Percentiles rank a stretch among this genome's conserved stretches.
Evolutionary conservation across 2,329 filamentous ascomycete genomes (phyloP).

Genomic region (Teratosphaeria viscida): DNA sequence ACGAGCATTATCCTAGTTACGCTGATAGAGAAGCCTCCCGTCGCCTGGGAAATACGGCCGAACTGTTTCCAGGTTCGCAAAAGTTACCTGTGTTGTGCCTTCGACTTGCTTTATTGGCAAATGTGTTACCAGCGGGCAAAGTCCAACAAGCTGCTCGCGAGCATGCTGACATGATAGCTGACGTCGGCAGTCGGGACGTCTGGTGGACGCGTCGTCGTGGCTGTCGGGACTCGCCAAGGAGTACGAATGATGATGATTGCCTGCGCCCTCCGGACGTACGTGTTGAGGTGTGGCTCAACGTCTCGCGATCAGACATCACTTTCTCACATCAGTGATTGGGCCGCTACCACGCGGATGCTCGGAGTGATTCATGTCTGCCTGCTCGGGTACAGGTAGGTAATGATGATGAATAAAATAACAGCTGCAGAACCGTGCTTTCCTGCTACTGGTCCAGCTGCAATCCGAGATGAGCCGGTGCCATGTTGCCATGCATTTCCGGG

Average conservation of each 20-base stretch:
- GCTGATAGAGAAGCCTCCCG: not conserved
- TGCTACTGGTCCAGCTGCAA: not conserved
- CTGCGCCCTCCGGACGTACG: not conserved
- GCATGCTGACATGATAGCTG: not conserved
- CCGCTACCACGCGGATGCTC: not conserved
- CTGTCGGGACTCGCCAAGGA: not conserved
- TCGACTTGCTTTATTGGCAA: not conserved
- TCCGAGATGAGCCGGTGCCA: not conserved
- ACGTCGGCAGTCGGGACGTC: not conserved
- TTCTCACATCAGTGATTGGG: not conserved
- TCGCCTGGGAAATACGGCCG: not conserved
- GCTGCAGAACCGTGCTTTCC: not conserved
- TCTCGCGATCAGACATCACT: not conserved
- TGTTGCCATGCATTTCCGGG: not conserved
- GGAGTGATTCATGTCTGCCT: not conserved
- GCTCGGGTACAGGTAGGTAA: not conserved
- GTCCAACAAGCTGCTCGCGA: not conserved
- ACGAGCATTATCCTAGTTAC: not conserved
- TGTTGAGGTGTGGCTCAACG: not conserved
- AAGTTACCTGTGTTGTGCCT: not conserved
- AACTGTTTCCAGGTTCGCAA: not conserved
- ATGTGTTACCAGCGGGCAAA: not conserved
- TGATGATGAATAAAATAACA: no score
- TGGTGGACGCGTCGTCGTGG: not conserved
- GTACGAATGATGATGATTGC: not conserved